phyloP scores from a whole-genome alignment of 768 basidiomycete species.

The Auricularia auricula-judae region DNA sequence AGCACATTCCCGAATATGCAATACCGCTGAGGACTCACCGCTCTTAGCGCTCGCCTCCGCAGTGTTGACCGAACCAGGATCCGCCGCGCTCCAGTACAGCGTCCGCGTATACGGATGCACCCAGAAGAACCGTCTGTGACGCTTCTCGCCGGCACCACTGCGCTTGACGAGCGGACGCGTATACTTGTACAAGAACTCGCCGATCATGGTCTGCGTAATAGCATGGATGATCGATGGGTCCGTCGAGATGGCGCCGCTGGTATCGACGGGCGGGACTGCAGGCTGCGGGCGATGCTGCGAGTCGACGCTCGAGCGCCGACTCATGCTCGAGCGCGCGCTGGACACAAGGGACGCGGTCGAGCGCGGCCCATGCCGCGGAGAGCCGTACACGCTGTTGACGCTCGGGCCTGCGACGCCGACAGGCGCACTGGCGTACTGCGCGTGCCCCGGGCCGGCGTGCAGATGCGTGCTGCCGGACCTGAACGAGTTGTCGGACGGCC shows the following conservation, averaged over 20 bases:
- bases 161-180: conserved; percentile 82
- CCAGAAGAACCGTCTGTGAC: conserved; percentile 98
- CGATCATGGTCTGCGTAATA: conserved; percentile 99
- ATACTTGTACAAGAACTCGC: conserved; percentile 97
- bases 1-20: not conserved
- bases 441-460: not conserved
- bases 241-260: conserved; percentile 38
- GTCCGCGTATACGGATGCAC: conserved; percentile 99
- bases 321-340: conserved; percentile 40
- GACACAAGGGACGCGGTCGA: conserved; percentile 64
- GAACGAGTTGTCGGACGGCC: not conserved
- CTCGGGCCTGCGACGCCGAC: not conserved
- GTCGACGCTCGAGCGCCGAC: not conserved
- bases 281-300: conserved; percentile 4
- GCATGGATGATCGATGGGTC: conserved; percentile 90
- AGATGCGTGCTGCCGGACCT: not conserved
- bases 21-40: conserved; percentile 46
- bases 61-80: conserved; percentile 82
- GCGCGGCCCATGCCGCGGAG: conserved; percentile 38
- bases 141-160: conserved; percentile 67
- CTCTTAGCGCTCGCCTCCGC: conserved; percentile 93
- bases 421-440: not conserved
- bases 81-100: conserved; percentile 90
- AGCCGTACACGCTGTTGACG: not conserved
- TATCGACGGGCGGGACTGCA: conserved; percentile 13